These are phyloP conservation scores for Tremellales sp. DNA, from an alignment of 1,284 basidiomycete genomes.

Conservation along the genomic window DNA sequence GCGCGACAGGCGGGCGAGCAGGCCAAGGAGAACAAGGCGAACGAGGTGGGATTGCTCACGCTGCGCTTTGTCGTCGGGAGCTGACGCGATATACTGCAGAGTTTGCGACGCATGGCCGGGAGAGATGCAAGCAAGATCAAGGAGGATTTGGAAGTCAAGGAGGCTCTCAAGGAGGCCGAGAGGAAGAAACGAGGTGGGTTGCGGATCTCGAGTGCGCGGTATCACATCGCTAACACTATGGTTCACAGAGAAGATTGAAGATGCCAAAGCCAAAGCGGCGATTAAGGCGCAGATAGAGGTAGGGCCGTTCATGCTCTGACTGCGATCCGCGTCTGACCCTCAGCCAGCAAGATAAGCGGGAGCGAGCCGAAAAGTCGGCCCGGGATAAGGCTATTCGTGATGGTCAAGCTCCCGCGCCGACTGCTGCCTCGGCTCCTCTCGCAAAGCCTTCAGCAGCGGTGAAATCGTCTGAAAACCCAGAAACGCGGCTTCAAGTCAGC, in stretches of 20 bases:
- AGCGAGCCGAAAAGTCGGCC: constrained; percentile 79
- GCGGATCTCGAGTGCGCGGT: neutral
- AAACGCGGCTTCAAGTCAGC: constrained; percentile 65
- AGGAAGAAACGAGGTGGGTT: constrained; percentile 66
- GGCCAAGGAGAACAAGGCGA: constrained; percentile 65
- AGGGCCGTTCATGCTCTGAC: constrained; percentile 4
- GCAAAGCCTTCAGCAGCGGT: constrained; percentile 49
- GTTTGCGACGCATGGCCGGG: too few relatives aligned
- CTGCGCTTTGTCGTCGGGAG: neutral
- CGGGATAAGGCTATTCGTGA: constrained; percentile 83
- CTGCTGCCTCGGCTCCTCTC: constrained; percentile 46
- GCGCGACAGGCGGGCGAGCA: constrained; percentile 66
- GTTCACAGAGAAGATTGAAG: constrained; percentile 72
- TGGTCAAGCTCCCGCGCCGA: constrained; percentile 51
- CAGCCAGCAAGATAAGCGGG: constrained; percentile 68
- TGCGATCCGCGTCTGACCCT: neutral
- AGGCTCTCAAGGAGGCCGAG: constrained; percentile 73
- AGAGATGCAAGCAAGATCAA: constrained; percentile 66
- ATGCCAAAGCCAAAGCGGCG: constrained; percentile 74
- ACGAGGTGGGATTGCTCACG: constrained; percentile 61
- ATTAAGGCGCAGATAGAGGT: constrained; percentile 85
- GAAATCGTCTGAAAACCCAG: constrained; percentile 69
- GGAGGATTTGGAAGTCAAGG: constrained; percentile 74
- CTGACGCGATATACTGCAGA: too few relatives aligned
- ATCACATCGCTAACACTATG: constrained; percentile 1